Conservation (phyloP, 73 alveolate species). For the Stentor roeselii region DNA sequence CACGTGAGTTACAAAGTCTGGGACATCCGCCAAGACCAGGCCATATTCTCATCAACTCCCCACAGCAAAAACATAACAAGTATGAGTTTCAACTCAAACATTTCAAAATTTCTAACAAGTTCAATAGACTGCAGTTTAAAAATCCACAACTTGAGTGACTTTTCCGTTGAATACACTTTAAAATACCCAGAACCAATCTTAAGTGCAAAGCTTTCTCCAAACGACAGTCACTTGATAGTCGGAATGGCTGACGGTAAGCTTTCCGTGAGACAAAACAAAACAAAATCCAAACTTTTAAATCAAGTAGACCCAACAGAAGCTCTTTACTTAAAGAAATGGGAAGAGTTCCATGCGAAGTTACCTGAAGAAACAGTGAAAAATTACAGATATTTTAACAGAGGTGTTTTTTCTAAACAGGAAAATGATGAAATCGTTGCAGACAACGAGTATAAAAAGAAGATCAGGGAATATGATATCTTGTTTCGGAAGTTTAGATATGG, state of each 20-base stretch:
- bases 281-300: neutral
- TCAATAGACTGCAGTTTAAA: neutral
- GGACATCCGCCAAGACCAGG: neutral
- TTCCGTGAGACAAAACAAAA: constrained; percentile 15
- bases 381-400: constrained; percentile 35
- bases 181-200: constrained; percentile 20
- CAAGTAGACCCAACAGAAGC: neutral
- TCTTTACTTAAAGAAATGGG: constrained; percentile 8
- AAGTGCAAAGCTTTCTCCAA: neutral
- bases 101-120: neutral
- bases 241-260: constrained; percentile 28
- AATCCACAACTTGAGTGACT: constrained; percentile 5
- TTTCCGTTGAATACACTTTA: neutral
- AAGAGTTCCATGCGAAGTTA: neutral
- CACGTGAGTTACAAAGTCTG: constrained; percentile 3
- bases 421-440: constrained; percentile 28
- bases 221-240: neutral
- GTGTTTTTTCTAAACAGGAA: constrained; percentile 28
- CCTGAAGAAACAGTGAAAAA: constrained; percentile 34
- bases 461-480: constrained; percentile 31
- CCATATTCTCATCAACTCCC: neutral
- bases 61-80: constrained; percentile 16
- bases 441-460: neutral
- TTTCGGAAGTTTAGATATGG: constrained; percentile 28
- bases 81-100: neutral